Base-by-base conservation (phyloP, 192 early-diverging fungal species). In the Phycomyces blakesleeanus region DNA sequence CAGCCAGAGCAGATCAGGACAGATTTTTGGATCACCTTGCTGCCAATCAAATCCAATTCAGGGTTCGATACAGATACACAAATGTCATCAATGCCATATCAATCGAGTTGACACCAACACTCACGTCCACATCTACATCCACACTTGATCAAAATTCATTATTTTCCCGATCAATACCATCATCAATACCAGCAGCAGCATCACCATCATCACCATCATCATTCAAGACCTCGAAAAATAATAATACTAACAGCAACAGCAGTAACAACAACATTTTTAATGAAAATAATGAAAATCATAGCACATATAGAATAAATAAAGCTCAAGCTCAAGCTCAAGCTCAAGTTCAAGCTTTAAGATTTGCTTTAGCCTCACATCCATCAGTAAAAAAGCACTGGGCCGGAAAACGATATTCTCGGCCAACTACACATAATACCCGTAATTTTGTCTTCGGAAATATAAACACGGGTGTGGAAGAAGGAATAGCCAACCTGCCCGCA, bases 401-500 rank as follows among this genome's bases (percentile, higher is more conserved):
- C 9, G 55, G 16, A 22, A 52, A 52, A 52, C 9, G 25, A 8
- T 52, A 24, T 22, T 10, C 25, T 52, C 25, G 20, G 9, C 51
- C 10, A 20, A 8, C 25, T 10, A 49, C 12, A 3, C 51, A 9
- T 20, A 52, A 52, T 10, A 52, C 18, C 9, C 20, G 25, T 2
- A 22, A 22, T 9, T 21, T 10, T 24, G 25, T 24, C 38, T 42
- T 9, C 25, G 42, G 14, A 22, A 42, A 42, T 34, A n/a, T 41
- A 42, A 37, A n/a, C 20, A 22, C 15, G 34, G 8, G 39, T 7
- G 22, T 59, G 15, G 57, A 59, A n/a, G 40, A 7, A 42, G 64
- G 56, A 14, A 50, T 38, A 3, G 37, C 65, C 9, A 67, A 67
- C 53, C 15, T 67, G 14, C 21, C 54, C n/a, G 54, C 55, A 47